Conservation (phyloP, 2,329 filamentous ascomycete genomes). For the Rutstroemia sp. region DNA sequence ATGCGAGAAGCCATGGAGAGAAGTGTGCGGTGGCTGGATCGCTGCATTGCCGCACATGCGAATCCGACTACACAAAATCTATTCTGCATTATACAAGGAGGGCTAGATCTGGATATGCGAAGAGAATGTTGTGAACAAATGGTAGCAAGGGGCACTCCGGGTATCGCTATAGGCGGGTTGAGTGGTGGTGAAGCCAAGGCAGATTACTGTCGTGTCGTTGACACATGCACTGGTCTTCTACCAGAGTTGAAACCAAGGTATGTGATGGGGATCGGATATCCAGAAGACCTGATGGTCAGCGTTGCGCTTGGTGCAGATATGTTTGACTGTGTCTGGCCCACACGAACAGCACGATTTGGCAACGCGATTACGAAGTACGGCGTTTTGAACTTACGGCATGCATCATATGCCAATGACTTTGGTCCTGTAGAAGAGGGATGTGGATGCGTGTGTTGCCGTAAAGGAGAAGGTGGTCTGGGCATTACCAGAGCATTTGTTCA, state of each 20-base stretch:
- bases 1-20: slow-evolving; percentile 95
- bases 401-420: slow-evolving; percentile 72
- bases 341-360: slow-evolving; percentile 88
- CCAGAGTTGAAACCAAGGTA: slow-evolving; percentile 94
- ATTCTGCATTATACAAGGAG: slow-evolving; percentile 98
- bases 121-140: slow-evolving; percentile 78
- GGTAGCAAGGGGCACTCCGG: slow-evolving; percentile 84
- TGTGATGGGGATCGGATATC: slow-evolving; percentile 98
- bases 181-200: slow-evolving; percentile 92
- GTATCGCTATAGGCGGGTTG: slow-evolving; percentile 91
- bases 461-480: slow-evolving; percentile 62
- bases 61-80: slow-evolving; percentile 81
- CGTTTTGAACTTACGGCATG: slow-evolving; percentile 76
- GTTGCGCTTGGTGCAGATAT: slow-evolving; percentile 94
- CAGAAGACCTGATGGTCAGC: slow-evolving; percentile 89
- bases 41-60: slow-evolving; percentile 84
- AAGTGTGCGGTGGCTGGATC: slow-evolving; percentile 90
- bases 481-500: slow-evolving; percentile 86
- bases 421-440: slow-evolving; percentile 77
- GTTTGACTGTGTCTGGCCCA: slow-evolving; percentile 99
- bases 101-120: slow-evolving; percentile 80
- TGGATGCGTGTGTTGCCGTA: slow-evolving; percentile 68
- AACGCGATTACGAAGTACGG: slow-evolving; percentile 81
- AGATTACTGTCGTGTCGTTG: slow-evolving; percentile 85
- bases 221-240: slow-evolving; percentile 74